These are phyloP conservation scores for Diplogelasinospora grovesii DNA, from an alignment of 495 filamentous ascomycete species.

Conservation along the genomic window DNA sequence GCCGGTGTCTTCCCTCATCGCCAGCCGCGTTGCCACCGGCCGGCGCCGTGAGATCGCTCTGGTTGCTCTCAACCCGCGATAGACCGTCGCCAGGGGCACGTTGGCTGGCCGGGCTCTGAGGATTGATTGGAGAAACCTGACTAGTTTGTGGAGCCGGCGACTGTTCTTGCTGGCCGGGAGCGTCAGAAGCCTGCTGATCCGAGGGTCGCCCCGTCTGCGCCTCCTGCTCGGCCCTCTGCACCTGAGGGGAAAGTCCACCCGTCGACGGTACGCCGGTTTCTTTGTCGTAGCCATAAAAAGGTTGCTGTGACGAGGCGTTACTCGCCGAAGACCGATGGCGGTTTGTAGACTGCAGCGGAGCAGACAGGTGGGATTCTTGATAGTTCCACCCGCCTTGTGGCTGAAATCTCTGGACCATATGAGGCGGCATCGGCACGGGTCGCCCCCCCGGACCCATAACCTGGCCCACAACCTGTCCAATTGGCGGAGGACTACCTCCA, in stretches of 20 bases:
- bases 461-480: too few species aligned
- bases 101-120: constrained; percentile 9
- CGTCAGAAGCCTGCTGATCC: constrained; percentile 11
- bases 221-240: constrained; percentile 9
- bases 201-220: constrained; percentile 12
- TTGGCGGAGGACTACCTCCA: constrained; percentile 6
- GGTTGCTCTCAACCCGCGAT: constrained; percentile 31
- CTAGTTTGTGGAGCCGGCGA: constrained; percentile 18
- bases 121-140: constrained; percentile 11
- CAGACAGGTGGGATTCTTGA: constrained; percentile 38
- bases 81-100: constrained; percentile 9
- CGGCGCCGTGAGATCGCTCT: constrained; percentile 12
- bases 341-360: constrained; percentile 36
- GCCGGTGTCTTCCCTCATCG: constrained; percentile 21
- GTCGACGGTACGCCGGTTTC: constrained; percentile 29
- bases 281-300: constrained; percentile 37
- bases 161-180: constrained; percentile 5
- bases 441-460: constrained; percentile 7
- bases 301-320: constrained; percentile 27
- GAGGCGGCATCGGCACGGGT: constrained; percentile 13
- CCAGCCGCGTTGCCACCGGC: constrained; percentile 19
- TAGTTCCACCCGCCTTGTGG: constrained; percentile 33
- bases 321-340: constrained; percentile 30
- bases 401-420: constrained; percentile 22
- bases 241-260: constrained; percentile 8